Evolutionary conservation across 129 eudicot genomes (phyloP), one percentile per base, ranked within the genome.

Genomic region (Flaveria linearis): DNA sequence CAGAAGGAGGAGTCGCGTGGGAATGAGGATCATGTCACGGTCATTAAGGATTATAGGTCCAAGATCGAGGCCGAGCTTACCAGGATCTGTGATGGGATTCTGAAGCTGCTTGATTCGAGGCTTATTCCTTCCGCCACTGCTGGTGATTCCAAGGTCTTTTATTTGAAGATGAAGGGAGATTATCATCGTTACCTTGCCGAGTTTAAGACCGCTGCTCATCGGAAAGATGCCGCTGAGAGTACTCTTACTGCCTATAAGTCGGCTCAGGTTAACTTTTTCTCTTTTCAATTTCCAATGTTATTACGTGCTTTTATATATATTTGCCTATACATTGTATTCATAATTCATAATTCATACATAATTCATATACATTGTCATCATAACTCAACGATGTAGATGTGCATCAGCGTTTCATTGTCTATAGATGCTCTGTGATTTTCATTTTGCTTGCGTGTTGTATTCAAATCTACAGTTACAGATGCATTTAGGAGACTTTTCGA

Each of bases 161-260:
- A 88, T 73, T 74, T 88, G 71, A 88, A 88, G 82, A 88, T 88
- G 92, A 88, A 85, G 67, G 92, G 92, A 4, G 89, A 88, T 83
- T 88, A 88, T 77, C 88, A 84, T 84, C 75, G 88, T 60, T 84
- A 84, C 57, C 72, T 84, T 33, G 87, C 87, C 12, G 92, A 87
- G 84, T 87, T 85, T 63, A 87, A 87, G 84, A 83, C 89, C 20
- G 89, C 81, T 13, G 87, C 78, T 46, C 82, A 88, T n/a, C 75
- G 92, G 41, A 88, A 88, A 71, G 92, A 88, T 75, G 89, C 89
- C 26, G 92, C 92, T 20, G 92, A 88, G 79, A 85, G 86, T 52
- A 88, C 92, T 57, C 89, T 88, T 68, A 85, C 79, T 4, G 89
- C 92, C 15, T 88, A 88, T 71, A 88, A 88, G 70, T 86, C 92